These are phyloP conservation scores for Didymella pomorum DNA, from an alignment of 2,329 filamentous ascomycete species.

Conservation along the genomic window DNA sequence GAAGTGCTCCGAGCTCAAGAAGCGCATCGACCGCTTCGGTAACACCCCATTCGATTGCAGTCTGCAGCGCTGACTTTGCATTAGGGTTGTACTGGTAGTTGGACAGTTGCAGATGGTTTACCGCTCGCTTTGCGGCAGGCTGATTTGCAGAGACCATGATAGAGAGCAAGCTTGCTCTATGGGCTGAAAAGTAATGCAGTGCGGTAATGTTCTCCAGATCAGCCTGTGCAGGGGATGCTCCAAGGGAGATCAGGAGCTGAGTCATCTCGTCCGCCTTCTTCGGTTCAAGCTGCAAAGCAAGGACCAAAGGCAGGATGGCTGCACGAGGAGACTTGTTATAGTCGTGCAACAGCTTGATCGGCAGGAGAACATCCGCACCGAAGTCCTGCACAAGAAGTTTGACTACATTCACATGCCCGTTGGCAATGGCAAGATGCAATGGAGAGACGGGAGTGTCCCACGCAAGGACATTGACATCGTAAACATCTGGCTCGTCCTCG, in stretches of 20 bases:
- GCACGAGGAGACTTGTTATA: slow-evolving; percentile 59
- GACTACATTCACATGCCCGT: slow-evolving; percentile 74
- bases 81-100: slow-evolving; percentile 45
- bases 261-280: slow-evolving; percentile 72
- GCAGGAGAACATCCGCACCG: slow-evolving; percentile 78
- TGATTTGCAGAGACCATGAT: slow-evolving; percentile 68
- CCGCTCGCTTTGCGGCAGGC: slow-evolving; percentile 66
- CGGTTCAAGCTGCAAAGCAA: slow-evolving; percentile 70
- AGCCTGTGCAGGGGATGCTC: slow-evolving; percentile 76
- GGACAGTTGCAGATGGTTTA: slow-evolving; percentile 69
- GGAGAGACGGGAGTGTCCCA: slow-evolving; percentile 81
- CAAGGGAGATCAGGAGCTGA: slow-evolving; percentile 70
- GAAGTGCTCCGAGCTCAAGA: slow-evolving; percentile 68
- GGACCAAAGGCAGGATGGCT: slow-evolving; percentile 73
- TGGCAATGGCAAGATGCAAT: slow-evolving; percentile 79
- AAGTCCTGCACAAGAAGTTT: slow-evolving; percentile 73
- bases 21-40: slow-evolving; percentile 49
- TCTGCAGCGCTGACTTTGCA: slow-evolving; percentile 62
- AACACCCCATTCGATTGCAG: slow-evolving; percentile 53
- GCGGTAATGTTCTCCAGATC: slow-evolving; percentile 71
- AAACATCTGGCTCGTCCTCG: slow-evolving; percentile 77
- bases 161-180: slow-evolving; percentile 21
- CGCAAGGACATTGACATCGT: slow-evolving; percentile 77
- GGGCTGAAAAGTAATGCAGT: slow-evolving; percentile 59
- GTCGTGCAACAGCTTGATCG: slow-evolving; percentile 69